Conservation (phyloP, 1,284 basidiomycete species). For the Grifola frondosa region DNA sequence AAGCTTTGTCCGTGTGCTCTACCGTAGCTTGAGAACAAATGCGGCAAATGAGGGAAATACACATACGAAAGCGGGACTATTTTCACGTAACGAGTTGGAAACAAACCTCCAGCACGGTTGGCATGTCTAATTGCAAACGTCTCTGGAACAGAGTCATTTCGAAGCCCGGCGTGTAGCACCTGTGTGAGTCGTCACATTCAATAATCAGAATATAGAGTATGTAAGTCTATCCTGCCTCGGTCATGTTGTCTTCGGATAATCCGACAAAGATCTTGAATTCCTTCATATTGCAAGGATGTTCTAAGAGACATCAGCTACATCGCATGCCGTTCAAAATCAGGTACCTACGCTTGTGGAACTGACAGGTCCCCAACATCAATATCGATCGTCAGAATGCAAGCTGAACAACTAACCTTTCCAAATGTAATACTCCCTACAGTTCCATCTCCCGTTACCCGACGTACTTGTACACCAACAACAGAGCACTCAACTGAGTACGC, state of each 20-base stretch:
- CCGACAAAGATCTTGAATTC: constrained; percentile 74
- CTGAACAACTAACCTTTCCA: constrained; percentile 60
- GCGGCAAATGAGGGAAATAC: not conserved
- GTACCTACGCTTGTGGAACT: constrained; percentile 58
- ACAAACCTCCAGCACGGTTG: constrained; percentile 53
- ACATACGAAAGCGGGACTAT: constrained; percentile 71
- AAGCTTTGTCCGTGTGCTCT: constrained; percentile 68
- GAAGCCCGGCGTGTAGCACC: constrained; percentile 58
- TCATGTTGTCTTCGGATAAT: constrained; percentile 60
- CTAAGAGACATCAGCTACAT: constrained; percentile 32
- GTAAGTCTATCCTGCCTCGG: constrained; percentile 39
- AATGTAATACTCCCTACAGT: constrained; percentile 67
- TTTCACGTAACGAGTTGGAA: constrained; percentile 69
- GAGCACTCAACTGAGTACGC: constrained; percentile 64
- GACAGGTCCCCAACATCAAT: not conserved
- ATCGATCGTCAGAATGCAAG: not conserved
- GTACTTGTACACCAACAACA: too few relatives aligned
- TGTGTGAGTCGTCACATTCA: too few relatives aligned
- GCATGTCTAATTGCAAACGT: constrained; percentile 57
- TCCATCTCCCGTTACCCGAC: constrained; percentile 5
- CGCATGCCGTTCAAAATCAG: not conserved
- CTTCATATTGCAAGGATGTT: constrained; percentile 81
- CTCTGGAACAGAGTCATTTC: constrained; percentile 63
- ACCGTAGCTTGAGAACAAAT: not conserved
- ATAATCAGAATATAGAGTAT: too few relatives aligned